phyloP scores from a whole-genome alignment of 2,329 filamentous ascomycete genomes.

The Ceratocystis diversiconidia region DNA sequence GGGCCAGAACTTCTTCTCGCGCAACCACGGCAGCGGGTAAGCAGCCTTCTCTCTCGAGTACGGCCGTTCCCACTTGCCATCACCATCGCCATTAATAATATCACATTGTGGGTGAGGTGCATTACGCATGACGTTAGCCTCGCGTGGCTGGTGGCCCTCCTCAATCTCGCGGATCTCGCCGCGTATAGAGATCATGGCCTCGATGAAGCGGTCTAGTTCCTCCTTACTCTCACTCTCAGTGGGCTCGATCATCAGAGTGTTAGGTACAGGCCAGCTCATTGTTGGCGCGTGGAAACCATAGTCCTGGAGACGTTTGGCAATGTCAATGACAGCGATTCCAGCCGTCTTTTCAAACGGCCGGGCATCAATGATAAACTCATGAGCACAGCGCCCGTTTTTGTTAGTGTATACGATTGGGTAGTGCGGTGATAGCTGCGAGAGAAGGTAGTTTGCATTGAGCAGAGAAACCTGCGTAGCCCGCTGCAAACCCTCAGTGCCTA shows the following conservation, averaged over 20 bases:
- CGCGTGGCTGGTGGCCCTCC: constrained; percentile 57
- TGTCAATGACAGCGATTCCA: constrained; percentile 81
- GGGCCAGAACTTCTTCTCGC: constrained; percentile 98
- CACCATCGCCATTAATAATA: constrained; percentile 44
- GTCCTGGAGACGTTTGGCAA: constrained; percentile 91
- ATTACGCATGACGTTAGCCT: constrained; percentile 77
- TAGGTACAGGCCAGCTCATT: constrained; percentile 91
- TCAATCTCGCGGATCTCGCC: constrained; percentile 74
- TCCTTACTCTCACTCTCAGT: constrained; percentile 87
- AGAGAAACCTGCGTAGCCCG: constrained; percentile 84
- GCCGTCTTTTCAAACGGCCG: constrained; percentile 71
- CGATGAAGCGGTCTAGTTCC: constrained; percentile 85
- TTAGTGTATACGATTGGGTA: constrained; percentile 94
- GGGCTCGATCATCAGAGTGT: constrained; percentile 96
- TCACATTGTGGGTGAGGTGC: constrained; percentile 76
- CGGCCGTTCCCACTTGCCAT: constrained; percentile 58
- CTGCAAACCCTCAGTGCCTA: constrained; percentile 55
- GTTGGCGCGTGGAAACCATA: constrained; percentile 96
- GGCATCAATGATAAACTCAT: constrained; percentile 91
- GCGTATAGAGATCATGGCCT: constrained; percentile 76
- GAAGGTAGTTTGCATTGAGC: constrained; percentile 96
- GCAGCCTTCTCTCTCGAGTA: constrained; percentile 74
- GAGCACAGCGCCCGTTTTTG: constrained; percentile 70
- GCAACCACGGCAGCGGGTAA: constrained; percentile 68
- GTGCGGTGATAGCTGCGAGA: constrained; percentile 70